Conservation (phyloP, 2,329 filamentous ascomycete species). For the Sarocladiaceae sp. region DNA sequence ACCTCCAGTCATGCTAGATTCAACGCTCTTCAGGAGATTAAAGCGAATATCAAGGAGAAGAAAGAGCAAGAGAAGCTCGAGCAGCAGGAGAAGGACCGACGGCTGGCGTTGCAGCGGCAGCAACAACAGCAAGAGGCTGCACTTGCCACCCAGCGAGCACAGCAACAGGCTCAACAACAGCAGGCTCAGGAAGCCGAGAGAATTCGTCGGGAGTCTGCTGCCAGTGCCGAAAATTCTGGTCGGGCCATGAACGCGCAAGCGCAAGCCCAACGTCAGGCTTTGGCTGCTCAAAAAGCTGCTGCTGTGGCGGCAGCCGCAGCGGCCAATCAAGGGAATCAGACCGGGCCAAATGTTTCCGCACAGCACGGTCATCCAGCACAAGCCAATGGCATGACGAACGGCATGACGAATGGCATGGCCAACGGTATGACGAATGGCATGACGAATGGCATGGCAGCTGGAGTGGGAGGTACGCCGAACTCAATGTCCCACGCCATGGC, state of each 20-base stretch:
- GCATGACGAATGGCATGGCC: constrained; percentile 32
- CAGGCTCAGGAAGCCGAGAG: constrained; percentile 14
- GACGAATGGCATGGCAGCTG: constrained; percentile 34
- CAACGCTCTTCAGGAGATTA: constrained; percentile 85
- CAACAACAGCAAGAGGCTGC: constrained; percentile 39
- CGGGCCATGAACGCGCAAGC: neutral
- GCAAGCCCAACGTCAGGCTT: constrained; percentile 24
- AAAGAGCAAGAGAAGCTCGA: constrained; percentile 71
- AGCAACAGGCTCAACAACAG: constrained; percentile 34
- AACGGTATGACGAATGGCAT: constrained; percentile 35
- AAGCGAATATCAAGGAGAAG: constrained; percentile 70
- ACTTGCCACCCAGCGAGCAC: constrained; percentile 42
- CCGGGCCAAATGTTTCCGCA: constrained; percentile 16
- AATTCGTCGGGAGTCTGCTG: constrained; percentile 1
- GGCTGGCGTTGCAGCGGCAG: constrained; percentile 42
- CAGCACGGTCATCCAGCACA: constrained; percentile 30
- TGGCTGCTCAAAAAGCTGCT: constrained; percentile 26
- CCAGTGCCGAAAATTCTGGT: neutral
- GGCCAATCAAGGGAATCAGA: constrained; percentile 16
- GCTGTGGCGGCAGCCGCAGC: constrained; percentile 14
- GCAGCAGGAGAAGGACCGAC: constrained; percentile 55
- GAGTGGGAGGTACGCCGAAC: constrained; percentile 30
- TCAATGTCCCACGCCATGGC: constrained; percentile 12
- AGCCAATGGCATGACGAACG: constrained; percentile 32
- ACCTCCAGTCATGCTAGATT: constrained; percentile 75